Evolutionary conservation across 768 basidiomycete genomes (phyloP), one percentile per base, ranked within the genome.

Genomic region (Lactarius quietus): DNA sequence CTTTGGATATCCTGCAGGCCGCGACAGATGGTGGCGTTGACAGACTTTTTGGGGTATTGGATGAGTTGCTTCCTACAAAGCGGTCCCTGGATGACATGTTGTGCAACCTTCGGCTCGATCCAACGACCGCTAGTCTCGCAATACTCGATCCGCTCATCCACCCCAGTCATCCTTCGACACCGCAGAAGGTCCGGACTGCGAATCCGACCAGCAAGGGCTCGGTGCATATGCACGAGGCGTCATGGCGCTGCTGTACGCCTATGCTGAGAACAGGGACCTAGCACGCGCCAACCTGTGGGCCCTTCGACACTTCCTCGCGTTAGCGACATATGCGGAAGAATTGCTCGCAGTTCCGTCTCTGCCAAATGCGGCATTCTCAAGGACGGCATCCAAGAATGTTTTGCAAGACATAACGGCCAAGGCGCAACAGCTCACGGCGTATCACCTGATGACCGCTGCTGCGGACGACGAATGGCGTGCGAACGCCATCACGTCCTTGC

Each of bases 251-350:
- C 74, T 92, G 3, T 77, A 82, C 1, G 73, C 84, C 31, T 78
- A 92, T 63, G 69, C 77, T 6, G 77, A 82, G 7, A 84, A 92
- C 68, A 85, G 92, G 41, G 77, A 82, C n/a, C 67, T 82, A 1
- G 85, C 88, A 4, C 83, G 79, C 57, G 76, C 77, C 18, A 82
- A 89, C 59, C 69, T 85, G 0, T 90, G 89, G 87, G 81, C 84
- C 0, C 73, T 98, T 6, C 83, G 84, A 10, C 90, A 93, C 72
- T 77, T 93, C 61, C 75, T 91, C 10, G 81, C 84, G 0, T 78
- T 93, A 28, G 78, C 80, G 1, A 72, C 86, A 6, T 87, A 87
- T 64, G 86, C 86, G 1, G 77, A 82, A 36, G 92, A 95, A 71
- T 77, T 82, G 23, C 74, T 84, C 29, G 78, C 81, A 31, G 76